phyloP scores from a whole-genome alignment of 2,329 filamentous ascomycete species.

The Plenodomus lindquistii region DNA sequence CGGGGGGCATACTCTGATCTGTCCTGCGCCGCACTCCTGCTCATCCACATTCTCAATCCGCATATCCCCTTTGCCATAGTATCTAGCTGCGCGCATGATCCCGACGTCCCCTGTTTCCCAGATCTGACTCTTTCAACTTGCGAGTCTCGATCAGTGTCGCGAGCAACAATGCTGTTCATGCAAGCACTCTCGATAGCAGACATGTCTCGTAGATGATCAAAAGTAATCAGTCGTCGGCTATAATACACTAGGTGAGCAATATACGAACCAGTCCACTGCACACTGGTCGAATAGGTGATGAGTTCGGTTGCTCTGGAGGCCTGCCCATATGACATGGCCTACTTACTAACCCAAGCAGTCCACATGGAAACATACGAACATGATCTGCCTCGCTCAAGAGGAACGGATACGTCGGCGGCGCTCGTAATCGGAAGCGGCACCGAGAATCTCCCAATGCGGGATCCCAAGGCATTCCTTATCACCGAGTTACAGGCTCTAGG shows the following conservation, averaged over 20 bases:
- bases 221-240: background rate
- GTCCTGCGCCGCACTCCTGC: conserved; percentile 53
- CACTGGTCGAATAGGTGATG: background rate
- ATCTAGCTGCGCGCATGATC: conserved; percentile 58
- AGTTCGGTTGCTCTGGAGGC: too few relatives aligned
- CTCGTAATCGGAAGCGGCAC: background rate
- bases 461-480: background rate
- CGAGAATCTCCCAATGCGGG: background rate
- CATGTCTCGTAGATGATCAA: conserved; percentile 11
- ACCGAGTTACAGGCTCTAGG: background rate
- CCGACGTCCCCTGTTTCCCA: conserved; percentile 1
- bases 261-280: background rate
- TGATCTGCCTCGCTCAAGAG: too few relatives aligned
- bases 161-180: conserved; percentile 30
- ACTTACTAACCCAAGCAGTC: too few relatives aligned
- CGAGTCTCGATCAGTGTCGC: conserved; percentile 6
- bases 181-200: conserved; percentile 37
- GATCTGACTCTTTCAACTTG: conserved; percentile 1
- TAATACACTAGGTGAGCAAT: background rate
- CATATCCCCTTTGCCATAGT: conserved; percentile 60
- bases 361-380: too few relatives aligned
- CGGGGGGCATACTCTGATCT: conserved; percentile 50
- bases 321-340: too few relatives aligned
- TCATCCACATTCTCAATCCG: conserved; percentile 57
- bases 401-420: background rate